Percentiles rank a stretch among this genome's conserved stretches.
Evolutionary conservation across 345 rosid species (phyloP).

Genomic region (Cardamine resedifolia): DNA sequence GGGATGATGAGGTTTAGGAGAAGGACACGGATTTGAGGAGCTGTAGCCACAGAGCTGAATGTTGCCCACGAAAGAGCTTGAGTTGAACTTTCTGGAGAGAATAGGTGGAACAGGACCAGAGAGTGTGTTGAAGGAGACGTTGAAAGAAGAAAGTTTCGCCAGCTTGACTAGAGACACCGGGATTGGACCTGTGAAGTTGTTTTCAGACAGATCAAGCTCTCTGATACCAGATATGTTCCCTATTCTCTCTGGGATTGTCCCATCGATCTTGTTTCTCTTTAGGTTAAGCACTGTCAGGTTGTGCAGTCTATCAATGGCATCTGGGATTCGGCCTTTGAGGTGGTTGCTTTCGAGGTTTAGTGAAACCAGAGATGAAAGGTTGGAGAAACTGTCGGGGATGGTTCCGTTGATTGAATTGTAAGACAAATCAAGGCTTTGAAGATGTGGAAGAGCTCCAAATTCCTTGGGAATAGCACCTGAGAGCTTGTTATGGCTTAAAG

Average conservation of each 20-base stretch:
- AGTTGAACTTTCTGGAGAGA: conserved; percentile 73
- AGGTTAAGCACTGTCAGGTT: conserved; percentile 65
- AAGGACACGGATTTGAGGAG: conserved; percentile 54
- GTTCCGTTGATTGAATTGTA: conserved; percentile 70
- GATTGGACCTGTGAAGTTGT: conserved; percentile 67
- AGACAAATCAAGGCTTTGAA: conserved; percentile 68
- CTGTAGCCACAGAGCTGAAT: conserved; percentile 91
- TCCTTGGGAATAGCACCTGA: conserved; percentile 55
- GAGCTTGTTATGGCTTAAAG: conserved; percentile 65
- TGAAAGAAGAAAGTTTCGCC: conserved; percentile 65
- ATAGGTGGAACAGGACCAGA: conserved; percentile 75
- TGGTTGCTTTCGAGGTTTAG: conserved; percentile 59
- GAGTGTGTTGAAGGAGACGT: conserved; percentile 83
- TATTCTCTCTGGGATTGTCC: conserved; percentile 57
- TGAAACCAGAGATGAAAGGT: conserved; percentile 53
- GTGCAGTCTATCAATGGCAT: conserved; percentile 46
- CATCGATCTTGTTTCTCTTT: conserved; percentile 56
- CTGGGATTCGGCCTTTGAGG: conserved; percentile 52
- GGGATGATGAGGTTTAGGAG: conserved; percentile 49
- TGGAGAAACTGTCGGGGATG: conserved; percentile 58
- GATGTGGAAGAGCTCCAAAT: conserved; percentile 47
- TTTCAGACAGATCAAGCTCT: conserved; percentile 64
- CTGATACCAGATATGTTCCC: conserved; percentile 58
- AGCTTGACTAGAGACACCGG: conserved; percentile 59
- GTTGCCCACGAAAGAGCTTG: conserved; percentile 82